A percentile compares a stretch with the other conserved stretches of the same genome.
phyloP scores from a whole-genome alignment of 176 grass and related monocot genomes.

The Lolium perenne region DNA sequence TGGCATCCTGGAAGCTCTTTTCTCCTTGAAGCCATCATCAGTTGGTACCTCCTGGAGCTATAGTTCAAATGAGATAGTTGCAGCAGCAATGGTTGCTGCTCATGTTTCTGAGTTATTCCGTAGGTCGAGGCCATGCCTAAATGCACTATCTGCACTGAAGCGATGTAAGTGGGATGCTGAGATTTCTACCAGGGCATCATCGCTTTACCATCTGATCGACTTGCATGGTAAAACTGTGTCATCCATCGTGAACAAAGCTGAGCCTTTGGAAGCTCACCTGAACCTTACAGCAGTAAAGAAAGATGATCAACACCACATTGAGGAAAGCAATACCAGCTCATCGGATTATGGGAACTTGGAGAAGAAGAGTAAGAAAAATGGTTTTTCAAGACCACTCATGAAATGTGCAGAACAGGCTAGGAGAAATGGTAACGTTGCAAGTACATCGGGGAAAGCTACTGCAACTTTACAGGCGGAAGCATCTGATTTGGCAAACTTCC shows the following conservation, averaged over 20 bases:
- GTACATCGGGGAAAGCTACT: conserved; percentile 75
- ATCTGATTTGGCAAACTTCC: conserved; percentile 92
- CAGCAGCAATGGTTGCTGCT: conserved; percentile 99
- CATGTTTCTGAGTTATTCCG: conserved; percentile 98
- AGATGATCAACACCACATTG: conserved; percentile 45
- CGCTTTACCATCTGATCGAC: conserved; percentile 95
- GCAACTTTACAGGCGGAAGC: conserved; percentile 85
- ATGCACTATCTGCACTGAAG: conserved; percentile 81
- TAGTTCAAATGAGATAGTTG: conserved; percentile 99
- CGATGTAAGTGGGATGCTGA: conserved; percentile 86
- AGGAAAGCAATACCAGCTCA: conserved; percentile 52
- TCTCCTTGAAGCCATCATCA: conserved; percentile 99
- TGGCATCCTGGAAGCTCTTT: conserved; percentile 96
- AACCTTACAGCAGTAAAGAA: conserved; percentile 62
- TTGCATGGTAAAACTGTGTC: conserved; percentile 96
- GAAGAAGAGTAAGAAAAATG: conserved; percentile 59
- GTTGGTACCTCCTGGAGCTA: conserved; percentile 98
- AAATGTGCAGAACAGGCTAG: conserved; percentile 54
- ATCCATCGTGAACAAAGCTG: conserved; percentile 97
- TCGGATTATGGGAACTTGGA: conserved; percentile 38
- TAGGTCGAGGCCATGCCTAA: conserved; percentile 88
- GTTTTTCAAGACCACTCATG: conserved; percentile 51
- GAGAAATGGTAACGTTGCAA: conserved; percentile 57
- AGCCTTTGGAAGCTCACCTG: conserved; percentile 86
- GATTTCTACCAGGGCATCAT: conserved; percentile 88